Conservation (phyloP, 2,329 filamentous ascomycete genomes). For the Curvularia sp. region DNA sequence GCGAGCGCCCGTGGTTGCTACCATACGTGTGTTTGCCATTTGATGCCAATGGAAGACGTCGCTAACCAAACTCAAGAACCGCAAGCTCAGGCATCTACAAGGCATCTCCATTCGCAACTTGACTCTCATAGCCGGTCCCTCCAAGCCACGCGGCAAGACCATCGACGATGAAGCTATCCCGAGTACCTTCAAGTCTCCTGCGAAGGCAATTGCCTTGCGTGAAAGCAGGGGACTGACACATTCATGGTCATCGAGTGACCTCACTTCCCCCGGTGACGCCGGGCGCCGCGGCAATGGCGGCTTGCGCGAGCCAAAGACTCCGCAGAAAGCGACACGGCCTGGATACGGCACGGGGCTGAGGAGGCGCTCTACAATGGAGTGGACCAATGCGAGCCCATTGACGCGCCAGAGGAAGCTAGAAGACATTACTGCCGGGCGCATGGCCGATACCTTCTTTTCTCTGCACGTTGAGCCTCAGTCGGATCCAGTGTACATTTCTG, state of each 20-base stretch:
- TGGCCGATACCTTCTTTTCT: conserved; percentile 90
- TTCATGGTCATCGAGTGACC: conserved; percentile 65
- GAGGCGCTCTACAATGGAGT: conserved; percentile 67
- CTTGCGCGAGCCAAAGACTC: conserved; percentile 29
- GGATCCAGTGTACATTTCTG: conserved; percentile 89
- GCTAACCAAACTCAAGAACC: conserved; percentile 65
- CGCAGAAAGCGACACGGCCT: conserved; percentile 42
- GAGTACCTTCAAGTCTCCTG: conserved; percentile 68
- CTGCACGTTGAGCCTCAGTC: conserved; percentile 70
- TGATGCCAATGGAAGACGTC: not conserved
- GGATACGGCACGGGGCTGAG: conserved; percentile 50
- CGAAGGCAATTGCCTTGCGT: conserved; percentile 66
- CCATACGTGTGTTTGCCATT: conserved; percentile 40
- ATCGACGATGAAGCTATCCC: conserved; percentile 79
- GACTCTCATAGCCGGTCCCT: conserved; percentile 64
- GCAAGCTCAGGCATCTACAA: conserved; percentile 84
- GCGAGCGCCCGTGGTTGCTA: conserved; percentile 50
- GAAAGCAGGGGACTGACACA: conserved; percentile 60
- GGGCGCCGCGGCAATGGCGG: conserved; percentile 32
- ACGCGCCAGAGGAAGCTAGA: conserved; percentile 77
- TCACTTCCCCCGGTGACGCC: conserved; percentile 47
- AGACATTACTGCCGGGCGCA: conserved; percentile 70
- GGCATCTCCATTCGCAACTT: conserved; percentile 89
- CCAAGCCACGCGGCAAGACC: conserved; percentile 63
- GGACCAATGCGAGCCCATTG: conserved; percentile 65